phyloP scores from a whole-genome alignment of 345 rosid species.

The Pelargonium nanum region DNA sequence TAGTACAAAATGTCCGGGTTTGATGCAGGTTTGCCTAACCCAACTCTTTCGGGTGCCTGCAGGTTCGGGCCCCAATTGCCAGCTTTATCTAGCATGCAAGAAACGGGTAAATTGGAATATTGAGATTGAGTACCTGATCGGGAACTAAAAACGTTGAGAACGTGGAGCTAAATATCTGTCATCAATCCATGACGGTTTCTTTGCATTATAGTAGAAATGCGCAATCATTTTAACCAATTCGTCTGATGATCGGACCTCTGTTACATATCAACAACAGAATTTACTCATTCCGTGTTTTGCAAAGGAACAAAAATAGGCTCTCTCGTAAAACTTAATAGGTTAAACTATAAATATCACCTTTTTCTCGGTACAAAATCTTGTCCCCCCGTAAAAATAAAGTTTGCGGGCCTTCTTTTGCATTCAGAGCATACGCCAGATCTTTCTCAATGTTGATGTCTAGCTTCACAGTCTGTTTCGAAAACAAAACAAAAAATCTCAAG shows the following conservation, averaged over 20 bases:
- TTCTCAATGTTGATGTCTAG: slow-evolving; percentile 77
- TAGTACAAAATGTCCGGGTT: no score
- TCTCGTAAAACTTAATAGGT: neutral
- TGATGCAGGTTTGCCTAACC: no score
- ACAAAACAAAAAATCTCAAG: slow-evolving; percentile 1
- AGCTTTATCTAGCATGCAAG: no score
- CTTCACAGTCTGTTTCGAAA: slow-evolving; percentile 60
- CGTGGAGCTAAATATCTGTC: slow-evolving; percentile 24
- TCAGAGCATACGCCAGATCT: slow-evolving; percentile 91
- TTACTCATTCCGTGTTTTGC: neutral
- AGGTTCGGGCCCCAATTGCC: no score
- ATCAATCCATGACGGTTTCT: slow-evolving; percentile 63
- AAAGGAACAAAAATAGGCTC: slow-evolving; percentile 1
- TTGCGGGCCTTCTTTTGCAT: slow-evolving; percentile 73
- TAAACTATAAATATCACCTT: slow-evolving; percentile 33
- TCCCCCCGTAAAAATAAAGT: slow-evolving; percentile 68
- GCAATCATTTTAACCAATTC: slow-evolving; percentile 88
- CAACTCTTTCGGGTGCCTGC: no score
- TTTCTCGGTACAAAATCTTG: slow-evolving; percentile 62
- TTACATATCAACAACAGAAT: neutral
- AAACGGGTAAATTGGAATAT: no score
- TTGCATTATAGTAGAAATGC: slow-evolving; percentile 84
- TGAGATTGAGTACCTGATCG: no score
- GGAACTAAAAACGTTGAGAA: slow-evolving; percentile 19
- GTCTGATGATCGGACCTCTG: slow-evolving; percentile 67